Evolutionary conservation across 345 rosid genomes (phyloP).

Genomic region (Brassica juncea): DNA sequence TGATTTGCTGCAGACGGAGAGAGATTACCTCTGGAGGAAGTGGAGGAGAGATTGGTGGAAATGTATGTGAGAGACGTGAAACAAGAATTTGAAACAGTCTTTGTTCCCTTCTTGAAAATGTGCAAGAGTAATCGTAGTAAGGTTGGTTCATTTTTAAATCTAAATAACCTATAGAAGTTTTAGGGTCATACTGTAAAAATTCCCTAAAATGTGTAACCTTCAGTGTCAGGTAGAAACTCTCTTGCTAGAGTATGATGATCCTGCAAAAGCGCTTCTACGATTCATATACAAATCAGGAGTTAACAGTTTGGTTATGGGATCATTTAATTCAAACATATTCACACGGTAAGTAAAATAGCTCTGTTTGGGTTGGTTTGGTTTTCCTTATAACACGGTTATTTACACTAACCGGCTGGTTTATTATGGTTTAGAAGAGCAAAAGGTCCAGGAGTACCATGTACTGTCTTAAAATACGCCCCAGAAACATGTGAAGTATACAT

Average conservation of each 20-base stretch:
- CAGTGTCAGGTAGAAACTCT: constrained; percentile 61
- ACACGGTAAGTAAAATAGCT: constrained; percentile 45
- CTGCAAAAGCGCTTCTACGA: constrained; percentile 64
- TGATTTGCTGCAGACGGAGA: constrained; percentile 51
- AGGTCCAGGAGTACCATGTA: constrained; percentile 57
- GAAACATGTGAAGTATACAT: constrained; percentile 54
- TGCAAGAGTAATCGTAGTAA: constrained; percentile 49
- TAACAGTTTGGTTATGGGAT: constrained; percentile 69
- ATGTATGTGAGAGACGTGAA: constrained; percentile 67
- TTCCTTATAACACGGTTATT: background rate
- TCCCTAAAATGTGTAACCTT: background rate
- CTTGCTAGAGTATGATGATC: constrained; percentile 68
- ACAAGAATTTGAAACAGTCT: constrained; percentile 50
- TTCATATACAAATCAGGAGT: constrained; percentile 53
- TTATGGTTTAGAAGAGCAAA: constrained; percentile 50
- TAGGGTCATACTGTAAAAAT: background rate
- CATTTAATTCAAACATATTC: constrained; percentile 53
- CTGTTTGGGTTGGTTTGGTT: background rate
- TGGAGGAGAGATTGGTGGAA: constrained; percentile 65
- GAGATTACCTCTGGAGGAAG: constrained; percentile 55
- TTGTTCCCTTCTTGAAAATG: constrained; percentile 58
- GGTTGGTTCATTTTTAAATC: constrained; percentile 23
- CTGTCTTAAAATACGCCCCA: constrained; percentile 58
- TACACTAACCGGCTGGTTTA: background rate
- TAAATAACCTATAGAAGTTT: background rate